phyloP scores from a whole-genome alignment of 192 early-diverging fungal genomes.

The Gryganskiella cystojenkinii region DNA sequence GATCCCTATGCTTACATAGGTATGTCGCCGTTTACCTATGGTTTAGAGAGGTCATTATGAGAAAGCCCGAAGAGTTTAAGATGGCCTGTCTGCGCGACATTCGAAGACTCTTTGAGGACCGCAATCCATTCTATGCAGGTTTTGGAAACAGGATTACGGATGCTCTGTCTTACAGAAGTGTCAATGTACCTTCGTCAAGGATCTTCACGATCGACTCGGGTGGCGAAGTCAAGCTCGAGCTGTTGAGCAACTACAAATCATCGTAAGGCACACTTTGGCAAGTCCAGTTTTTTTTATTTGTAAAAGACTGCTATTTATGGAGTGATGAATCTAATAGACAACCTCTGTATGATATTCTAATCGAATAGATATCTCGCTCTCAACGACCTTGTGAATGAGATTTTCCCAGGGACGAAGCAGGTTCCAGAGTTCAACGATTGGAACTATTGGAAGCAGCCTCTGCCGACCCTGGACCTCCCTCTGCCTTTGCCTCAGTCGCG shows the following conservation, averaged over 20 bases:
- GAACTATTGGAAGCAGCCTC: conserved; percentile 76
- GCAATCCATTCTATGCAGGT: conserved; percentile 92
- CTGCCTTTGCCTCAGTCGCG: conserved; percentile 16
- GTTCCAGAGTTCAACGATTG: conserved; percentile 86
- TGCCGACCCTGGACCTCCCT: conserved; percentile 62
- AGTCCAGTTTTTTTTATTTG: too few species aligned
- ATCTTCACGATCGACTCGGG: conserved; percentile 96
- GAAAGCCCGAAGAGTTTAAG: conserved; percentile 96
- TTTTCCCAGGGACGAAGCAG: conserved; percentile 79
- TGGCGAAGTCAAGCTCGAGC: conserved; percentile 92
- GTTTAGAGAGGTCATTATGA: conserved; percentile 88
- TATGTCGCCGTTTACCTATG: background rate
- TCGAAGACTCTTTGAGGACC: conserved; percentile 81
- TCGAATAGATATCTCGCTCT: conserved; percentile 73
- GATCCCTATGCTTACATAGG: too few species aligned
- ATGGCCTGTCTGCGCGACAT: conserved; percentile 94
- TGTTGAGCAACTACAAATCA: conserved; percentile 83
- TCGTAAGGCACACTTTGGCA: conserved; percentile 70
- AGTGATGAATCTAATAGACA: too few species aligned
- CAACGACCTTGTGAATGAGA: conserved; percentile 93
- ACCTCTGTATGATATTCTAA: background rate
- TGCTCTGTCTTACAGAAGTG: conserved; percentile 92
- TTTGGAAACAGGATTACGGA: conserved; percentile 97
- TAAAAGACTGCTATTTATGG: too few species aligned
- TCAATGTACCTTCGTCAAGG: conserved; percentile 88